Base-by-base conservation (phyloP, 2,329 filamentous ascomycete genomes). In the Teratosphaeria viscida region DNA sequence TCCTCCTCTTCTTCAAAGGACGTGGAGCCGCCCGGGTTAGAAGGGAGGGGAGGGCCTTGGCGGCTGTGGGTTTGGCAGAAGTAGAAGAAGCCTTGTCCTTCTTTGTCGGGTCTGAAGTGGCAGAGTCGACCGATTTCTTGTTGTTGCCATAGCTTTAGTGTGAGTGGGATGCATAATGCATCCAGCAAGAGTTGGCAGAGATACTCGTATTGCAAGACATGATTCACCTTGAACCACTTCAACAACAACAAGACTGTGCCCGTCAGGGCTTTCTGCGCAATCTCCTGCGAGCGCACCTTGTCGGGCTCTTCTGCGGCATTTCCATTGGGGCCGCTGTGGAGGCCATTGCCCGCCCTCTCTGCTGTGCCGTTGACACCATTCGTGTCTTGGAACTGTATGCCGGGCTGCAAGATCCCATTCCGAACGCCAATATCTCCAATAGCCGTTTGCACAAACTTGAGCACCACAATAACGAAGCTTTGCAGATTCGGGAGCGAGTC, bases 151-250 rank as follows among this genome's bases (percentile, higher is more conserved):
- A 96, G 84, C 76, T 97, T 97, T 35, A 99, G 78, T 27, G 96
- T 88, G 34, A 99, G 79, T 0, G 92, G 92, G 6, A 99, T 81
- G 72, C 96, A 99, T 72, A 96, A 97, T 3, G 90, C 94, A 74
- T 99, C 94, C 32, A 99, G 81, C 11, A 99, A 78, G 2, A 99
- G 82, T 70, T 99, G 94, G 0, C 91, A 92, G 69, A 99, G 78
- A 69, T 96, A 97, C 75, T 99, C 94, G 66, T 94, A 96, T 71
- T 96, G 96, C 64, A 99, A 78, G 32, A 97, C 83, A 71, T 99
- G 94, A 60, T 91, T 96, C 58, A 95, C 79, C 72, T 96, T 95
- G 68, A 97, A 87, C 94, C 94, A 99, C 74, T 97, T 99, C 62
- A 97, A 72, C 53, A 97, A 75, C n/a, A 96, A 78, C 32, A 99